Evolutionary conservation across 2,329 filamentous ascomycete genomes (phyloP), one percentile per base, ranked within the genome.

Genomic region (Alternaria infectoria): DNA sequence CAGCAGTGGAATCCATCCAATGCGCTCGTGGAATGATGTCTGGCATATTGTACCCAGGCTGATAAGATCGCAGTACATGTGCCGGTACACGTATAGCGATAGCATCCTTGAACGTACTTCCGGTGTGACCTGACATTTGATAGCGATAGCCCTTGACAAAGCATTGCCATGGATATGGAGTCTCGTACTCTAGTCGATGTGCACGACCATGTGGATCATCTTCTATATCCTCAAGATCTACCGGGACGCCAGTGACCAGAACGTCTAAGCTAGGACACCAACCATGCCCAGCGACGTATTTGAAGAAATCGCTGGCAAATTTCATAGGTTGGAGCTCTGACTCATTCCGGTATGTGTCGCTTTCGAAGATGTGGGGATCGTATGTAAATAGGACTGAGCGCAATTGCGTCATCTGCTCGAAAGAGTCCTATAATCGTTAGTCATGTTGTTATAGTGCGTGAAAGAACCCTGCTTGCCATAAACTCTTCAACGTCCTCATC

Each of bases 141-240:
- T n/a, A n/a, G n/a, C n/a, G n/a, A n/a, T n/a, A n/a, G 11, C 59
- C 54, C n/a, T 61, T 61, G 32, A 57, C 13, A n/a, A 57, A 61
- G 36, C 54, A 61, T 4, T 61, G 59, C n/a, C 59, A 54, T 19
- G 59, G 59, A n/a, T 26, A 2, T 23, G 25, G 25, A 47, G 15
- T 15, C 36, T 57, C 2, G 26, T 25, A 13, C 12, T 46, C 32
- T 23, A 46, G 19, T 46, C 6, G 12, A 13, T 46, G 43, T 45
- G 15, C 32, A 40, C 10, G 10, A 7, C 32, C 32, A 40, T 7
- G 32, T 45, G 15, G 12, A 32, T 15, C 19, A 13, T 21, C 17
- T 13, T 45, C 43, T 45, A 13, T 19, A 19, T 19, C 17, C 44
- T 23, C 44, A 4, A 46, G 12, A 46, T 46, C 44, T 12, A 46